Base-by-base conservation (phyloP, 108 stramenopile species). In the Nitzschia putrida region DNA sequence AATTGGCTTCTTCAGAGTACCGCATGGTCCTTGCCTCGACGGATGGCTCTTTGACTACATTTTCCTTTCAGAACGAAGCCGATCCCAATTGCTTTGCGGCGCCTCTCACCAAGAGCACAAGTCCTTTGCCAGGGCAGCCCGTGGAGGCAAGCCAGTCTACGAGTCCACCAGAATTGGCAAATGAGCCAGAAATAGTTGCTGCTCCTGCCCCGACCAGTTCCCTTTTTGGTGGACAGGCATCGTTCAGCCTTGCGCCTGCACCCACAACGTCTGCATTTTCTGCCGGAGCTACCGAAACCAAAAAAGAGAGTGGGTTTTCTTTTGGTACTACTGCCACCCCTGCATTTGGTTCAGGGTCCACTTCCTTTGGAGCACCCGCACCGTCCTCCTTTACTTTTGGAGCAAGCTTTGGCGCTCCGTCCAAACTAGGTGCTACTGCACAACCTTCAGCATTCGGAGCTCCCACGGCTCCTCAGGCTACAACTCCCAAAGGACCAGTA, bases 1-100 rank as follows among this genome's bases (percentile, higher is more conserved):
- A 67, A 57, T 55, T 78, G n/a, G 18, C 63, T 6, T 55, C 61
- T 0, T 45, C 51, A 34, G 21, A 22, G 22, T 69, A 52, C 58
- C 52, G 64, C 53, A 38, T 85, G n/a, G 40, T 78, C 22, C 43
- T 93, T 61, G 74, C 71, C 13, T 68, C 88, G 14, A 87, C 87
- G 0, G 86, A 90, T 77, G 89, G 84, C 14, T 81, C 81, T 18
- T 39, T 89, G 1, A 75, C 81, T 5, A 57, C 26, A 0, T 80
- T 78, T 67, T 39, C 74, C 37, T 73, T 80, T 11, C 44, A 69
- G 40, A 70, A 81, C 24, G 63, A 50, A 29, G 51, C 37, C 22
- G 61, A 85, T 52, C 71, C 69, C 22, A 18, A 64, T 18, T 73
- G 53, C 44, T 74, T 75, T 52, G 37, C 52, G 10, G 25, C 44